Percentiles rank a stretch among this genome's conserved stretches.
phyloP scores from a whole-genome alignment of 352 stramenopile genomes.

The Phytophthora hybrid region DNA sequence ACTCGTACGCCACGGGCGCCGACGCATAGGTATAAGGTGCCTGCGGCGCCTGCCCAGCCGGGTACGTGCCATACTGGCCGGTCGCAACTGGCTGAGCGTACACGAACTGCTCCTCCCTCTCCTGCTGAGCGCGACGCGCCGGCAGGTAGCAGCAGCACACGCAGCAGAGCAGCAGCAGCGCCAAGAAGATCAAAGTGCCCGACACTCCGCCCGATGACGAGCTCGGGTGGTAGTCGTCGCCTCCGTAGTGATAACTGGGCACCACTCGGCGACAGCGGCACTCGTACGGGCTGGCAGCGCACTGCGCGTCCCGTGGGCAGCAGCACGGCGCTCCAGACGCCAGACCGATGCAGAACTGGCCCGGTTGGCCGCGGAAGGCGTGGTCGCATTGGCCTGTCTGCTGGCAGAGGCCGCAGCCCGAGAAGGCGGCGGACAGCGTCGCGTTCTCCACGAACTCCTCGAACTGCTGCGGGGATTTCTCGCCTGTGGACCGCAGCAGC shows the following conservation, averaged over 20 bases:
- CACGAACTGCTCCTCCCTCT: constrained; percentile 40
- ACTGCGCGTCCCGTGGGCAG: constrained; percentile 66
- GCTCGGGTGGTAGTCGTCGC: constrained; percentile 42
- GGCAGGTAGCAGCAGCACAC: constrained; percentile 65
- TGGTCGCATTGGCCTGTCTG: constrained; percentile 68
- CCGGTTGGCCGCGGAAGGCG: constrained; percentile 62
- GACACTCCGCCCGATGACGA: constrained; percentile 40
- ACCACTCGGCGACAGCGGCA: constrained; percentile 58
- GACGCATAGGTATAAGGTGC: constrained; percentile 64
- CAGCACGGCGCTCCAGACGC: constrained; percentile 66
- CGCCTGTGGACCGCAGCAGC: constrained; percentile 10
- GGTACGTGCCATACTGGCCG: constrained; percentile 54
- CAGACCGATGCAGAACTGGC: constrained; percentile 74
- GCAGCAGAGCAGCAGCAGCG: constrained; percentile 58
- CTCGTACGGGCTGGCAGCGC: constrained; percentile 61
- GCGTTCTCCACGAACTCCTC: constrained; percentile 45
- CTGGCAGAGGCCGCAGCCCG: constrained; percentile 69
- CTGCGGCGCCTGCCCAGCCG: constrained; percentile 39
- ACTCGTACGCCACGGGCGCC: constrained; percentile 42
- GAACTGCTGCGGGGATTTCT: constrained; percentile 14
- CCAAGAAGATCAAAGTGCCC: constrained; percentile 49
- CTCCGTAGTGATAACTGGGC: constrained; percentile 27
- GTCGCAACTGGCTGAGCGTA: constrained; percentile 48
- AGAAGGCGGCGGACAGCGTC: constrained; percentile 56
- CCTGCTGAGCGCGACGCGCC: constrained; percentile 33